These are phyloP conservation scores for Mycosarcoma mackinlayi DNA, from an alignment of 1,284 basidiomycete genomes.

Conservation along the genomic window DNA sequence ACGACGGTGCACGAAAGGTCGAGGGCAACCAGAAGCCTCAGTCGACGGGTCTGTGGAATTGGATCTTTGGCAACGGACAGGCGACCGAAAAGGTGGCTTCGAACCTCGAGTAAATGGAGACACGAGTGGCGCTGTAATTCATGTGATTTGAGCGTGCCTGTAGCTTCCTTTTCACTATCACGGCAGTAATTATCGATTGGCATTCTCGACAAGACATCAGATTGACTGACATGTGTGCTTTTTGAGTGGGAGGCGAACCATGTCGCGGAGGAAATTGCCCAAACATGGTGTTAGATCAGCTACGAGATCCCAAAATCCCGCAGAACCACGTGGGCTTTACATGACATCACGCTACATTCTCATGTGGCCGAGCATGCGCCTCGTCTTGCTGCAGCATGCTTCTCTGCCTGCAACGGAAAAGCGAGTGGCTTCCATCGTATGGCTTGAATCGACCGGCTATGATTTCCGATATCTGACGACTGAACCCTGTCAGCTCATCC, in stretches of 20 bases:
- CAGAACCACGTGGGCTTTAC: slow-evolving; percentile 5
- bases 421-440: neutral
- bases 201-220: no score
- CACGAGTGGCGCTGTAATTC: neutral
- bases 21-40: slow-evolving; percentile 35
- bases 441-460: neutral
- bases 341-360: slow-evolving; percentile 22
- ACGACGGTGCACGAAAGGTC: slow-evolving; percentile 38
- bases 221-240: no score
- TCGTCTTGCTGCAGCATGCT: neutral
- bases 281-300: neutral
- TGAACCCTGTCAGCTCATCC: no score
- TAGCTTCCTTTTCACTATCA: no score
- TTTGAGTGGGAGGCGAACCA: no score
- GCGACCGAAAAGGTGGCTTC: slow-evolving; percentile 46
- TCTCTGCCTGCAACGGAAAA: neutral
- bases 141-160: no score
- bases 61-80: slow-evolving; percentile 44
- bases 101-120: slow-evolving; percentile 24
- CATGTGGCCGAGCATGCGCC: no score
- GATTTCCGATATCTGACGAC: neutral
- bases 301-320: neutral
- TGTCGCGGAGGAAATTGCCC: no score
- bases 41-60: slow-evolving; percentile 48
- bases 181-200: no score